Conservation (phyloP, 1,284 basidiomycete species). For the Melampsora larici-populina region DNA sequence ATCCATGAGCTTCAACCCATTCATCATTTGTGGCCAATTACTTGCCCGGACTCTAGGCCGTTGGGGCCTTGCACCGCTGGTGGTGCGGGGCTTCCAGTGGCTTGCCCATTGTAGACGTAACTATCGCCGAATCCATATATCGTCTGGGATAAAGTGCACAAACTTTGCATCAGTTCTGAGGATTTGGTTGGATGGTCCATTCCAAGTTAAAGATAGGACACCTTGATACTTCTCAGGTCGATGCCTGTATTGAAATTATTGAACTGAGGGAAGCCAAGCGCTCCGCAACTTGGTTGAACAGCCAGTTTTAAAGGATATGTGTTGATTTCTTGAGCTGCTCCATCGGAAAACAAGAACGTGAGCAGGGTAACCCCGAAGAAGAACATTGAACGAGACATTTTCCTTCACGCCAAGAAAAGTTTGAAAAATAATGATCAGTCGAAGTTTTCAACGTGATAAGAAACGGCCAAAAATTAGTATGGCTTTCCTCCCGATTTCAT, state of each 20-base stretch:
- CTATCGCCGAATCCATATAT: constrained; percentile 28
- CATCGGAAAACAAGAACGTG: neutral
- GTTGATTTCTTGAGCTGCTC: neutral
- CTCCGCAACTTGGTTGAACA: constrained; percentile 8
- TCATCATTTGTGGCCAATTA: neutral
- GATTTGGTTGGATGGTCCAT: neutral
- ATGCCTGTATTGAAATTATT: constrained; percentile 27
- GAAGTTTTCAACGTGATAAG: too few species aligned
- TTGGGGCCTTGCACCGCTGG: neutral
- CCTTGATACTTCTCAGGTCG: constrained; percentile 6
- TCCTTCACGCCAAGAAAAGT: neutral
- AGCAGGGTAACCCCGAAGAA: neutral
- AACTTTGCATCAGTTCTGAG: neutral
- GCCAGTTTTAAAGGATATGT: constrained; percentile 10
- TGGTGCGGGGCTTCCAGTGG: neutral
- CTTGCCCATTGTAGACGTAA: neutral
- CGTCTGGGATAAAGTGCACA: neutral
- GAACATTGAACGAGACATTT: neutral
- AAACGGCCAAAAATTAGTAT: too few species aligned
- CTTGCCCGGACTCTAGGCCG: neutral
- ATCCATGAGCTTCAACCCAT: neutral
- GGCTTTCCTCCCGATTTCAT: too few species aligned
- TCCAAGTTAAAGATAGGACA: neutral
- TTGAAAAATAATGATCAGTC: too few species aligned
- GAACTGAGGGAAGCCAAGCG: neutral